Evolutionary conservation across 768 basidiomycete genomes (phyloP).

Genomic region (Boletus subparvulus): DNA sequence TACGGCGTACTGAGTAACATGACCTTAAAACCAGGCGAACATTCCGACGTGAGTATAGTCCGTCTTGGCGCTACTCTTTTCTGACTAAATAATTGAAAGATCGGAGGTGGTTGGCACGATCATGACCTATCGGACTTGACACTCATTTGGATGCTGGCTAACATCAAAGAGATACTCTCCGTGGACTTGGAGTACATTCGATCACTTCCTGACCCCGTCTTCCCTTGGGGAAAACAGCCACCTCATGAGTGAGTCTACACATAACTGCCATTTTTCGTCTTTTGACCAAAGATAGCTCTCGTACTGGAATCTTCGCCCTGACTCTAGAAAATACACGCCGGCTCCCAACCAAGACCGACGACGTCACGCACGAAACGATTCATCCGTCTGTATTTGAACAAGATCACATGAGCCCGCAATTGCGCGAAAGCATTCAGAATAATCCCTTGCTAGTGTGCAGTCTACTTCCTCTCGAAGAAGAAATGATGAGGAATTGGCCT

Average conservation of each 20-base stretch:
- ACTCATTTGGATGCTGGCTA: slow-evolving; percentile 63
- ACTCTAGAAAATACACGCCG: slow-evolving; percentile 45
- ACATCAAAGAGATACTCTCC: slow-evolving; percentile 54
- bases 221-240: slow-evolving; percentile 58
- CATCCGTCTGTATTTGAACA: slow-evolving; percentile 61
- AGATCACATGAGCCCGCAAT: slow-evolving; percentile 29
- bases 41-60: slow-evolving; percentile 20
- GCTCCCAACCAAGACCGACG: slow-evolving; percentile 44
- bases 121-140: slow-evolving; percentile 70
- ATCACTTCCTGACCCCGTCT: slow-evolving; percentile 49
- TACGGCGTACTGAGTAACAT: background rate
- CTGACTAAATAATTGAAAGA: slow-evolving; percentile 35
- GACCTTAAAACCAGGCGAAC: slow-evolving; percentile 27
- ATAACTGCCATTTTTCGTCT: background rate
- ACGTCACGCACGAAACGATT: slow-evolving; percentile 56
- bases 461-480: slow-evolving; percentile 53
- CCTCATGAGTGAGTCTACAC: slow-evolving; percentile 56
- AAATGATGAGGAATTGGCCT: slow-evolving; percentile 49
- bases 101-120: slow-evolving; percentile 66
- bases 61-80: background rate
- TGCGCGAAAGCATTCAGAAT: slow-evolving; percentile 38
- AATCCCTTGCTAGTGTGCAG: slow-evolving; percentile 44
- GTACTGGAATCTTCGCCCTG: slow-evolving; percentile 53
- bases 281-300: slow-evolving; percentile 38
- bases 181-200: slow-evolving; percentile 55